Conservation (phyloP, 306 rosid genomes). For the Prunus padus region DNA sequence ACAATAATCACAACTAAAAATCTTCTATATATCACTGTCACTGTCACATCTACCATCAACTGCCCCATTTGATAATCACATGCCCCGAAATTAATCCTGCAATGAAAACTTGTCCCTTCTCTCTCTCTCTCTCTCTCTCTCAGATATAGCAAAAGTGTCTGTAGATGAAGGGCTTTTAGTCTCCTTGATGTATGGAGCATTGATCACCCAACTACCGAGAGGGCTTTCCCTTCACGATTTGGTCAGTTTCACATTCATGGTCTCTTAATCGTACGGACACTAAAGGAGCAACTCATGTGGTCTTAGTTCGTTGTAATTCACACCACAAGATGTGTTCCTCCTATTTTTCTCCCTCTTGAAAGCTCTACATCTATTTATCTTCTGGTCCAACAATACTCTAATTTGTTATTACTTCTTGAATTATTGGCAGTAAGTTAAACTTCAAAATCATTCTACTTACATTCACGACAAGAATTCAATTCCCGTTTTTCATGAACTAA, state of each 20-base stretch:
- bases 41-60: neutral
- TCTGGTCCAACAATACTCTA: neutral
- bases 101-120: neutral
- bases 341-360: neutral
- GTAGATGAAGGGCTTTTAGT: neutral
- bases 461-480: neutral
- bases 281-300: neutral
- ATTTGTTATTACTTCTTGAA: neutral
- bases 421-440: neutral
- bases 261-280: neutral
- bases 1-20: neutral
- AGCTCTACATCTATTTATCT: neutral
- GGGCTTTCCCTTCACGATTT: neutral
- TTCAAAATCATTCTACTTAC: neutral
- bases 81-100: slow-evolving; percentile 3
- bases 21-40: too few relatives aligned
- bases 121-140: too few relatives aligned
- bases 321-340: neutral
- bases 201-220: neutral
- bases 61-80: slow-evolving; percentile 6
- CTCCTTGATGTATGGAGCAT: neutral
- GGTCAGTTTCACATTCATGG: neutral
- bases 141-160: neutral
- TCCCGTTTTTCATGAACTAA: too few relatives aligned
- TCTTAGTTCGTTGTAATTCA: neutral